Evolutionary conservation across 176 grass and related monocot genomes (phyloP), one percentile per base, ranked within the genome.

Genomic region (Avena atlantica): DNA sequence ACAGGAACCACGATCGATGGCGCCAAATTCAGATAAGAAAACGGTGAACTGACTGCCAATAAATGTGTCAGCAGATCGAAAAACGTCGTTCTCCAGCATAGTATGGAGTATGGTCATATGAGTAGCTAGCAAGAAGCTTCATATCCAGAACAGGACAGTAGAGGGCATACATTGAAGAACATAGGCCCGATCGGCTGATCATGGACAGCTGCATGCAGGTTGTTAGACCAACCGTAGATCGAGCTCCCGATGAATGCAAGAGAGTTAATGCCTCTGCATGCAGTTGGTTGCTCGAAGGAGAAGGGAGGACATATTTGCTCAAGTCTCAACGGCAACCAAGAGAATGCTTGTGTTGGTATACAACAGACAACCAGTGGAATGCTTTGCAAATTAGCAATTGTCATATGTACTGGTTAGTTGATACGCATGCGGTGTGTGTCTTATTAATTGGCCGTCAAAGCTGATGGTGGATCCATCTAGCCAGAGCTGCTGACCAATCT

Each of bases 221-320:
- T 84, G 40, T 57, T 45, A 12, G 53, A 88, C 80, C 80, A 12
- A 48, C 14, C 42, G 44, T 27, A 48, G 70, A 44, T 45, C 1
- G 44, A 78, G 48, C 44, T 80, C 42, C 34, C 12, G 58, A 47
- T 31, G 50, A 55, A 85, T 88, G 89, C 77, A 12, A 9, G 8
- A 57, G 16, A 60, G 25, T 91, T 70, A 91, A 85, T 81, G 89
- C 61, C 60, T 63, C 16, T 14, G 1, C n/a, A 15, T 45, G 48
- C 47, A 29, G 47, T 68, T 81, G 62, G 77, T 70, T 80, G 86
- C 86, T 40, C 20, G 40, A 67, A 49, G 21, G 2, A 44, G 24
- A 21, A 31, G 50, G 50, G 16, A 4, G 20, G 15, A 31, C 7
- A 9, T 24, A 57, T 23, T 27, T 55, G 27, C 0, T 44, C 17